Base-by-base conservation (phyloP, 2,329 filamentous ascomycete genomes). In the Calonectria pseudoturangicola region DNA sequence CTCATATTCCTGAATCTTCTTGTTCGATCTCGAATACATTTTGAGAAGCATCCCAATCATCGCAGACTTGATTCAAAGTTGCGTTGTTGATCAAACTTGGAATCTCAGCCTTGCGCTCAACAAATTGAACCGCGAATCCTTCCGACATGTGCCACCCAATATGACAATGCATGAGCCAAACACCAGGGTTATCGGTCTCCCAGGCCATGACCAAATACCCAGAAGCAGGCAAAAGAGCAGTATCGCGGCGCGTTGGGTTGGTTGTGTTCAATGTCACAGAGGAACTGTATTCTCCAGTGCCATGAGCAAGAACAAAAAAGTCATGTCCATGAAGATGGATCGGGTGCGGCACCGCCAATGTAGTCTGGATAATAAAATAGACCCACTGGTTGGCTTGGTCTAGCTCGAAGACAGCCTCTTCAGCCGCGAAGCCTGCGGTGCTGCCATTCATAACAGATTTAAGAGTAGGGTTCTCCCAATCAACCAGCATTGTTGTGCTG, bases 131-230 rank as follows among this genome's bases (percentile, higher is more conserved):
- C 2, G 45, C 45, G n/a, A 48, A 48, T 10, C 45, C 45, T 21
- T 48, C 45, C n/a, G 45, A 48, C n/a, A 25, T 48, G n/a, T 48
- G n/a, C 45, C 45, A 48, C 21, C 45, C 45, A 25, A 48, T 25
- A 48, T 48, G 45, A 13, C 45, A 48, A 10, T 48, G 45, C 45
- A 48, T 48, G 8, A 48, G 45, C 45, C 45, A 48, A 25, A 48
- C 45, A 3, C 45, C 45, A 48, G 45, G 45, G n/a, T 48, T 48
- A 25, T 48, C 45, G 25, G 45, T 48, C 45, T 48, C 45, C n/a
- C 45, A 48, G n/a, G 45, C 45, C 45, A 48, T 48, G 1, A 48
- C 45, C 9, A 48, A 13, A 48, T 48, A n/a, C 21, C n/a, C 45
- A 13, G 45, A 48, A 12, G 45, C 45, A 9, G 45, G 45, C 2